A percentile compares a stretch with the other conserved stretches of the same genome.
Evolutionary conservation across 192 early-diverging fungal genomes (phyloP).

Genomic region (Pecoramyces ruminantium): DNA sequence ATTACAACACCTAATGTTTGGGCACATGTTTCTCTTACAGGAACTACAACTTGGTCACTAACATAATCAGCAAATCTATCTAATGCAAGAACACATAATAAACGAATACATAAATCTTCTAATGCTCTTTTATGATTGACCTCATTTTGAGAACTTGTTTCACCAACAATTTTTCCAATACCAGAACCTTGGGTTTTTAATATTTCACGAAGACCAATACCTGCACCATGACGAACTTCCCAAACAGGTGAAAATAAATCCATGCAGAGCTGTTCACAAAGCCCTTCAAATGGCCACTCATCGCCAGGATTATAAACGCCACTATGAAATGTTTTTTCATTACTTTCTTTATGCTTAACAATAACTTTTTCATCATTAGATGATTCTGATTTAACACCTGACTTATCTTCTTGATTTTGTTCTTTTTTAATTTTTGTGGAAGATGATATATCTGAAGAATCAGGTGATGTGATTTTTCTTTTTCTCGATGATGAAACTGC

Average conservation of each 20-base stretch:
- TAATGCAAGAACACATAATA: conserved; percentile 85
- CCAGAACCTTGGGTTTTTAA: conserved; percentile 72
- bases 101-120: conserved; percentile 71
- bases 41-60: conserved; percentile 82
- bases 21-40: conserved; percentile 88
- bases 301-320: conserved; percentile 20
- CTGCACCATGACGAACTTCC: conserved; percentile 93
- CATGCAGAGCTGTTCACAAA: conserved; percentile 48
- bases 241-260: conserved; percentile 60
- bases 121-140: conserved; percentile 56
- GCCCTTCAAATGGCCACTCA: conserved; percentile 53
- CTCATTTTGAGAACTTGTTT: conserved; percentile 33
- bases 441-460: conserved; percentile 12
- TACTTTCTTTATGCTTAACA: conserved; percentile 12
- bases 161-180: conserved; percentile 50
- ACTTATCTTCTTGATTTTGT: conserved; percentile 1
- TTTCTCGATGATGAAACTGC: background rate
- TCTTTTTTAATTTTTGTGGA: conserved; percentile 21
- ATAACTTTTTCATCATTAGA: conserved; percentile 1
- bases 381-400: background rate
- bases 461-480: background rate
- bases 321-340: conserved; percentile 5
- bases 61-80: conserved; percentile 97
- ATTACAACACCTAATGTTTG: conserved; percentile 56
- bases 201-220: conserved; percentile 77